phyloP scores from a whole-genome alignment of 2,329 filamentous ascomycete genomes.

The Tolypocladium capitatum region DNA sequence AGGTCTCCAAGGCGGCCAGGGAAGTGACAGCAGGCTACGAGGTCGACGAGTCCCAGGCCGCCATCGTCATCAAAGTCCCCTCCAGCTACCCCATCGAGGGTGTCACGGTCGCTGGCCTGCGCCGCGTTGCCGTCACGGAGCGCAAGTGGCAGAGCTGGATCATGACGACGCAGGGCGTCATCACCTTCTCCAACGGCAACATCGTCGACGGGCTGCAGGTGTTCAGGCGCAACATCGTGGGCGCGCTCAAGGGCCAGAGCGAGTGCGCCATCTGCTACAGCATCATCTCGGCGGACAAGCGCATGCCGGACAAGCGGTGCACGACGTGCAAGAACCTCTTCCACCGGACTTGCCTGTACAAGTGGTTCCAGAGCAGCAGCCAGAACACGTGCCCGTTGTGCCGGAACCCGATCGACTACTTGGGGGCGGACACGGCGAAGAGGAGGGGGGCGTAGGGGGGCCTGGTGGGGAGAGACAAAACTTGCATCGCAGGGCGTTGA shows the following conservation, averaged over 20 bases:
- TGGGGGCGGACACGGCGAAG: conserved; percentile 26
- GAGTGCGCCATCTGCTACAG: conserved; percentile 97
- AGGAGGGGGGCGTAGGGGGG: conserved; percentile 15
- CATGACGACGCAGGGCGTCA: conserved; percentile 76
- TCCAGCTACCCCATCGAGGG: conserved; percentile 69
- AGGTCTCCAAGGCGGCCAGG: conserved; percentile 54
- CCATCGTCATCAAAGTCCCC: conserved; percentile 72
- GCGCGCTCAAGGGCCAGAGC: conserved; percentile 79
- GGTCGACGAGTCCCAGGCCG: conserved; percentile 74
- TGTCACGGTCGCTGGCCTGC: conserved; percentile 63
- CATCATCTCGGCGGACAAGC: conserved; percentile 78
- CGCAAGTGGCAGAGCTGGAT: conserved; percentile 91
- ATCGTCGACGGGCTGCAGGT: conserved; percentile 76
- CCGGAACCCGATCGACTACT: conserved; percentile 67
- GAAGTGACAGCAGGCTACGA: conserved; percentile 78
- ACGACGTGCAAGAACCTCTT: conserved; percentile 89
- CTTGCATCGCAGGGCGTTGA: not conserved
- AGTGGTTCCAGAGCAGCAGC: conserved; percentile 94
- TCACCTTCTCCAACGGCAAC: conserved; percentile 82
- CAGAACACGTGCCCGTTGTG: conserved; percentile 87
- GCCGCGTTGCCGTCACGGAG: conserved; percentile 77
- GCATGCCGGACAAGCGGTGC: conserved; percentile 84
- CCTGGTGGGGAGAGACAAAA: not conserved
- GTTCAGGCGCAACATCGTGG: conserved; percentile 77
- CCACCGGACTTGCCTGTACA: conserved; percentile 79